These are phyloP conservation scores for Fusarium sterilihyphosum DNA, from an alignment of 2,329 filamentous ascomycete species.

Conservation along the genomic window DNA sequence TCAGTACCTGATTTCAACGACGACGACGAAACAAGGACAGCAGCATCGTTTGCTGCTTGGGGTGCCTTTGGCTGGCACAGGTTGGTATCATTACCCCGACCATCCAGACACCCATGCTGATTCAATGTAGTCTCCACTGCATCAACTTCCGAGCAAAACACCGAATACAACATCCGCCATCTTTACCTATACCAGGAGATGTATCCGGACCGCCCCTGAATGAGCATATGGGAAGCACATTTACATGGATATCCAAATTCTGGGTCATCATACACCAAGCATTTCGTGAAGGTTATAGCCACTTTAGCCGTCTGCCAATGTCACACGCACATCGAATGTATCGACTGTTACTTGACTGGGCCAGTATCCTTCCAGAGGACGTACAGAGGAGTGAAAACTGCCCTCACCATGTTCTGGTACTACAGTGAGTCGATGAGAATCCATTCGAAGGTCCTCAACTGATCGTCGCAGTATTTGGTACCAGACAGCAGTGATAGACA, in stretches of 20 bases:
- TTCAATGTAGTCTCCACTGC: not conserved
- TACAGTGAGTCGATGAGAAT: not conserved
- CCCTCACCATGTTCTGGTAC: slow-evolving; percentile 4
- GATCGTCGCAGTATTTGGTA: not conserved
- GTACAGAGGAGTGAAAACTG: not conserved
- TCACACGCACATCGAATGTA: slow-evolving; percentile 4
- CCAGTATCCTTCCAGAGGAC: not conserved
- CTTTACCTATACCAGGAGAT: slow-evolving; percentile 16
- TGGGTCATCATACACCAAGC: not conserved
- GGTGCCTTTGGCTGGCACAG: slow-evolving; percentile 15
- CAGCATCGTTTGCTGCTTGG: slow-evolving; percentile 14
- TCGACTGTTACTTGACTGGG: slow-evolving; percentile 4
- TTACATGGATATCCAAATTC: slow-evolving; percentile 16
- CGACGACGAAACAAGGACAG: not conserved
- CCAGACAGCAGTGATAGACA: slow-evolving; percentile 4
- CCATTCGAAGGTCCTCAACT: fast-evolving
- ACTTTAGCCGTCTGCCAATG: not conserved
- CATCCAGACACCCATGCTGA: not conserved
- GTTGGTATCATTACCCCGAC: not conserved
- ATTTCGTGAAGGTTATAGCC: not conserved
- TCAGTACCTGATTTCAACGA: not conserved
- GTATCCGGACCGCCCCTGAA: not conserved
- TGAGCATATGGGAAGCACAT: not conserved
- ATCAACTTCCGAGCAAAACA: slow-evolving; percentile 5
- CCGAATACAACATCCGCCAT: not conserved